Conservation (phyloP, 306 rosid species). For the Lupinus albus region DNA sequence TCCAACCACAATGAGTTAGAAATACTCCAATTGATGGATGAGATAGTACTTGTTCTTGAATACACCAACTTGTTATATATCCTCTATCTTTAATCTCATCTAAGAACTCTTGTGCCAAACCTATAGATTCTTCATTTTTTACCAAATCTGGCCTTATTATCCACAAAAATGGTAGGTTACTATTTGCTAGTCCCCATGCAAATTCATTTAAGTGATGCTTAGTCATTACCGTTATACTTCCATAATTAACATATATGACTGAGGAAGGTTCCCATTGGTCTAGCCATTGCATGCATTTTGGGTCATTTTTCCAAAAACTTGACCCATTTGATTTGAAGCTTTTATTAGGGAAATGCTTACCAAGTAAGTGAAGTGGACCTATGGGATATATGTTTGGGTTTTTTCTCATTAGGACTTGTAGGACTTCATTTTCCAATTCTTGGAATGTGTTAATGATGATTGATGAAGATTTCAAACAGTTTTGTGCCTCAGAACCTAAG, state of each 20-base stretch:
- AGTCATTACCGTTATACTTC: neutral
- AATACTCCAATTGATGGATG: neutral
- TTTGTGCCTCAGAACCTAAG: neutral
- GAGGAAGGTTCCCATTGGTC: neutral
- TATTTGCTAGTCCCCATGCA: neutral
- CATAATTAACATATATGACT: neutral
- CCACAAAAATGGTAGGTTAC: neutral
- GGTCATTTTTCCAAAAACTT: neutral
- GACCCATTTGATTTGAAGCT: neutral
- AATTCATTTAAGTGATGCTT: neutral
- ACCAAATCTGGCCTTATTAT: neutral
- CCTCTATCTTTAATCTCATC: neutral
- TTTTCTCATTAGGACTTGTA: neutral
- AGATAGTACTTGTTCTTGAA: neutral
- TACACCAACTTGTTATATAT: neutral
- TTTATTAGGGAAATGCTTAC: neutral
- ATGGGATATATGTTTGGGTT: neutral
- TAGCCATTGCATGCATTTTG: neutral
- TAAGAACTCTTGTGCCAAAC: neutral
- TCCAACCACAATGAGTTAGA: neutral
- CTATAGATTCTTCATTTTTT: neutral
- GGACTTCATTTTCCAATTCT: neutral
- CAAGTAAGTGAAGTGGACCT: neutral
- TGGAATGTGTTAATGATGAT: neutral
- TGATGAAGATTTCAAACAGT: neutral